These are phyloP conservation scores for Trametes gibbosa DNA, from an alignment of 768 basidiomycete species.

Conservation along the genomic window DNA sequence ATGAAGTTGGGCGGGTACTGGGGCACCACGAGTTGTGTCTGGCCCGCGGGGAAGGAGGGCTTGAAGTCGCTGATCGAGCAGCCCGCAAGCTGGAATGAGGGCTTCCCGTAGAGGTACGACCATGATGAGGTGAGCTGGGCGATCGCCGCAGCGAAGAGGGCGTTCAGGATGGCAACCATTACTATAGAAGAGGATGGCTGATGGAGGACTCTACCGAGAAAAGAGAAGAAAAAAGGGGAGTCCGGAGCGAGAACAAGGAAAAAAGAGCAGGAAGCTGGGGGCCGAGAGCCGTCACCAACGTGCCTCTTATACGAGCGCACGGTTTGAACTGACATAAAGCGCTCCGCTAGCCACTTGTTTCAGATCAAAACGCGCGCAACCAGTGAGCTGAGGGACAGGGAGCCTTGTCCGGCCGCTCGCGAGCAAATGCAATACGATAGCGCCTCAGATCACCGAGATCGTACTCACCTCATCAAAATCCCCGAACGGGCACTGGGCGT, in stretches of 20 bases:
- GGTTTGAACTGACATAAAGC: background rate
- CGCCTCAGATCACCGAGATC: background rate
- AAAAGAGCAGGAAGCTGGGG: conserved; percentile 10
- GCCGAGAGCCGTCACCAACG: background rate
- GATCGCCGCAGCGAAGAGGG: conserved; percentile 15
- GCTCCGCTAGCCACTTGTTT: background rate
- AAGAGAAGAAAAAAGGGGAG: background rate
- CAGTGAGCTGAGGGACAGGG: background rate
- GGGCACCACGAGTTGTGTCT: conserved; percentile 38
- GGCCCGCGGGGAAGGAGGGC: conserved; percentile 29
- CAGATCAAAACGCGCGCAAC: background rate
- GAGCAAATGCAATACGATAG: too few relatives aligned
- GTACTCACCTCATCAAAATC: background rate
- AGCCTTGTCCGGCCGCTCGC: background rate
- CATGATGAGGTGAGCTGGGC: background rate
- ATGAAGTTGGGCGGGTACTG: conserved; percentile 36
- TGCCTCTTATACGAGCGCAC: background rate
- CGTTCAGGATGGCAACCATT: conserved; percentile 19
- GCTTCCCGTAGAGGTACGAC: background rate
- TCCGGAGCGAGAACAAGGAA: background rate
- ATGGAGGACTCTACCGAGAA: background rate
- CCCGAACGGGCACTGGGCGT: background rate
- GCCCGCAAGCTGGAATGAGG: conserved; percentile 6
- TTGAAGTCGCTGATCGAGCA: conserved; percentile 27
- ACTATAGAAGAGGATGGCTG: background rate